A percentile compares a stretch with the other conserved stretches of the same genome.
These are phyloP conservation scores for Collybiopsis confluens DNA, from an alignment of 768 basidiomycete genomes.

Conservation along the genomic window DNA sequence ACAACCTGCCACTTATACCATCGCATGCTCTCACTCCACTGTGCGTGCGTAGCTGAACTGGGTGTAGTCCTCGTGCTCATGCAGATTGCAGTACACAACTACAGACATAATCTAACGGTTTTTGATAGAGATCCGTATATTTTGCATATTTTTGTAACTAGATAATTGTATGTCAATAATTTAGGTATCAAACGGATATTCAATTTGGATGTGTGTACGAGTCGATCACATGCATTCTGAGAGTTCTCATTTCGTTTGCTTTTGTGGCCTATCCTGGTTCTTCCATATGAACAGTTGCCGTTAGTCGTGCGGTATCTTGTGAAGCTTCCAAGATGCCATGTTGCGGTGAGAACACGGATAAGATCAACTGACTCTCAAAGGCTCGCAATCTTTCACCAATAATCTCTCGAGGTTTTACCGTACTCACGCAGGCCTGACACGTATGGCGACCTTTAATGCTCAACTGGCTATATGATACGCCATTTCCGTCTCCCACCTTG, in stretches of 20 bases:
- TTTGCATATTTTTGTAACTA: constrained; percentile 20
- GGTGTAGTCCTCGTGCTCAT: constrained; percentile 11
- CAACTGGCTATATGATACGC: background rate
- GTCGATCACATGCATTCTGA: background rate
- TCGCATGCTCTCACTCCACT: constrained; percentile 22
- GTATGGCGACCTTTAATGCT: constrained; percentile 22
- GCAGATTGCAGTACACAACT: background rate
- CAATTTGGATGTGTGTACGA: background rate
- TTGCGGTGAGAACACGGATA: background rate
- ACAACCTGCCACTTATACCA: constrained; percentile 30
- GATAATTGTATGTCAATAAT: constrained; percentile 23
- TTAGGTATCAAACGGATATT: constrained; percentile 2
- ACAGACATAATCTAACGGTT: no score
- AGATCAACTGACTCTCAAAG: constrained; percentile 8
- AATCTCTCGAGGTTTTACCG: constrained; percentile 25
- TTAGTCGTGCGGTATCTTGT: background rate
- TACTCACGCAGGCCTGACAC: constrained; percentile 30
- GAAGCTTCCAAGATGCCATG: background rate
- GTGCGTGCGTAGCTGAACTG: constrained; percentile 13
- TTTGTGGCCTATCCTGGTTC: constrained; percentile 1
- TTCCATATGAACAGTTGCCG: constrained; percentile 3
- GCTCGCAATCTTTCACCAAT: constrained; percentile 18
- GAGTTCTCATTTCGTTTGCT: background rate
- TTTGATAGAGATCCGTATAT: no score
- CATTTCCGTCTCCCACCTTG: background rate